Percentiles rank a stretch among this genome's conserved stretches.
Evolutionary conservation across 2,329 filamentous ascomycete genomes (phyloP).

Genomic region (Coniella lustricola): DNA sequence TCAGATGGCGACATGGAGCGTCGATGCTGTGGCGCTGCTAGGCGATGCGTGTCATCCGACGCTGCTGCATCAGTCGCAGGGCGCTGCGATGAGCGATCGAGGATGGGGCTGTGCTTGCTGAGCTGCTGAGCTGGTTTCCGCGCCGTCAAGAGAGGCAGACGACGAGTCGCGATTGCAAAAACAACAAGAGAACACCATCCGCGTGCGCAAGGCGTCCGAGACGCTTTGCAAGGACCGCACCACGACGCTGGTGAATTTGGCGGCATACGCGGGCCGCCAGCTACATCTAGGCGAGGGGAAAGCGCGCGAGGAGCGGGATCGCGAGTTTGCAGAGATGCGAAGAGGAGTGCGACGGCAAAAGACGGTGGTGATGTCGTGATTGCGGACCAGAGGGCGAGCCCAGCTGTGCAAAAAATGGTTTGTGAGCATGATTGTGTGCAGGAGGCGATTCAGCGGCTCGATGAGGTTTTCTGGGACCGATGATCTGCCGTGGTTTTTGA

Average conservation of each 20-base stretch:
- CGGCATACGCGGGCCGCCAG: conserved; percentile 43
- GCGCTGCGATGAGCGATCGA: conserved; percentile 63
- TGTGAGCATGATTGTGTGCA: conserved; percentile 57
- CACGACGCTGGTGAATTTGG: conserved; percentile 45
- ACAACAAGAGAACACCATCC: conserved; percentile 34
- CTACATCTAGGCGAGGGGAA: conserved; percentile 52
- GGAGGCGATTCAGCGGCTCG: conserved; percentile 46
- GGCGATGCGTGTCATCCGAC: conserved; percentile 64
- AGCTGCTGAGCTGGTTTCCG: conserved; percentile 38
- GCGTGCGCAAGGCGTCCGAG: conserved; percentile 48
- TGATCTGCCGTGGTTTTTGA: too few species aligned
- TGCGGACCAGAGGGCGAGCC: conserved; percentile 65
- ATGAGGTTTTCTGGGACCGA: conserved; percentile 42
- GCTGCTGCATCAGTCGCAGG: conserved; percentile 60
- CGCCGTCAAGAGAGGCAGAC: too few species aligned
- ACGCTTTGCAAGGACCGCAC: conserved; percentile 49
- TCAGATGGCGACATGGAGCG: conserved; percentile 63
- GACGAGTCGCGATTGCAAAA: too few species aligned
- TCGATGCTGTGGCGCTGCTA: conserved; percentile 48
- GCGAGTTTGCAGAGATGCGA: conserved; percentile 44
- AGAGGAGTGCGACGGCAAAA: too few species aligned
- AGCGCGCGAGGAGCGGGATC: conserved; percentile 52
- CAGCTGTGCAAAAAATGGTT: conserved; percentile 60
- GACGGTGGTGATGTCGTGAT: conserved; percentile 43
- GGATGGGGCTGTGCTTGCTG: conserved; percentile 55